phyloP scores from a whole-genome alignment of 2,329 filamentous ascomycete genomes.

The Aspergillus bombycis region DNA sequence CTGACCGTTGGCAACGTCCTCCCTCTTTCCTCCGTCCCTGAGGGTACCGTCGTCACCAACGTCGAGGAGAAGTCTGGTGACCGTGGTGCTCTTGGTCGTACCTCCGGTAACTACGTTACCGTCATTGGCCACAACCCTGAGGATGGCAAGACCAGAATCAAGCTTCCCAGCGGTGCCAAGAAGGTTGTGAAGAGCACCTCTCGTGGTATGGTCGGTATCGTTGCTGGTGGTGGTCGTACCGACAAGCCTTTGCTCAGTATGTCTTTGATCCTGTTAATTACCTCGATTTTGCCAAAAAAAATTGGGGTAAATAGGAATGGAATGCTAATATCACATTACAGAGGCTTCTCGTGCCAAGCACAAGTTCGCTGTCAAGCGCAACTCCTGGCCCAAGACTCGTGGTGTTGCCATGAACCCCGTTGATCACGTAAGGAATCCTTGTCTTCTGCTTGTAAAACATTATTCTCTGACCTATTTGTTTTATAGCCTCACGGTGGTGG shows the following conservation, averaged over 20 bases:
- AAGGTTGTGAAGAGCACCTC: constrained; percentile 92
- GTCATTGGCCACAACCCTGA: constrained; percentile 97
- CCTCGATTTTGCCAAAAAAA: background rate
- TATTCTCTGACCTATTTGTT: constrained; percentile 25
- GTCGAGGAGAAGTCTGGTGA: constrained; percentile 99
- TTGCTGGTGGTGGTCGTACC: constrained; percentile 98
- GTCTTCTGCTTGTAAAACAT: background rate
- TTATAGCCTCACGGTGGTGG: constrained; percentile 84
- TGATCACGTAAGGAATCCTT: constrained; percentile 70
- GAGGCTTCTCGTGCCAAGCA: constrained; percentile 99
- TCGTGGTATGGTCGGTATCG: constrained; percentile 99
- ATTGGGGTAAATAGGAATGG: background rate
- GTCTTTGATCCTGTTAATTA: constrained; percentile 15
- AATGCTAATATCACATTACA: constrained; percentile 55
- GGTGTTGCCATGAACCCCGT: constrained; percentile 99
- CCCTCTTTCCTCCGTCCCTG: constrained; percentile 88
- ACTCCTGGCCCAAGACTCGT: constrained; percentile 99
- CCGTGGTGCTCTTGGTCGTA: constrained; percentile 93
- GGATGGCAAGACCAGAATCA: constrained; percentile 99
- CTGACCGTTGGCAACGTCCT: constrained; percentile 98
- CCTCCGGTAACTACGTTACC: constrained; percentile 99
- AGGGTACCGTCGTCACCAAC: constrained; percentile 99
- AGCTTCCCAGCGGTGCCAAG: constrained; percentile 98
- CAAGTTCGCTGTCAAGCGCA: constrained; percentile 99
- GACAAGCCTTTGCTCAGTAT: constrained; percentile 97